Conservation (phyloP, 768 basidiomycete species). For the Sporobolomyces pararoseus region DNA sequence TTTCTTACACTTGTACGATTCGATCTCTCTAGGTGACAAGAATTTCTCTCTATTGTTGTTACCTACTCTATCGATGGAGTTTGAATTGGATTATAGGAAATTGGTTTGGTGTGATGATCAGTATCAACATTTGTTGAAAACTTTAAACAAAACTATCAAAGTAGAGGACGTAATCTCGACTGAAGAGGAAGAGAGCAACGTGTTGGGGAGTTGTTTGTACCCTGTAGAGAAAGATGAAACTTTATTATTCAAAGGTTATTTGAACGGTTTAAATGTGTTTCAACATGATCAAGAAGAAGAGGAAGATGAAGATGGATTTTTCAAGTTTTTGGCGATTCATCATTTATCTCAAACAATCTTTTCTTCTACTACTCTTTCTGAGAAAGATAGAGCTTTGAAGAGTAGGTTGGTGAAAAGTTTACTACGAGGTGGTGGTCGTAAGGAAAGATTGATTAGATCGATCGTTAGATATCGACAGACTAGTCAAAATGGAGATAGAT, state of each 20-base stretch:
- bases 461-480: constrained; percentile 61
- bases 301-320: constrained; percentile 53
- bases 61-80: constrained; percentile 66
- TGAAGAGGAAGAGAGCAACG: constrained; percentile 45
- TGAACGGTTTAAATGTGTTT: constrained; percentile 54
- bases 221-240: constrained; percentile 65
- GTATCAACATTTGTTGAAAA: no score
- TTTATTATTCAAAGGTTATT: constrained; percentile 63
- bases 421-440: no score
- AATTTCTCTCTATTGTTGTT: constrained; percentile 72
- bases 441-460: constrained; percentile 53
- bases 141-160: no score
- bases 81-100: constrained; percentile 75
- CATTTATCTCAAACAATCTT: constrained; percentile 58
- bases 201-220: constrained; percentile 62
- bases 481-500: constrained; percentile 46
- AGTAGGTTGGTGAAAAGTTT: background rate
- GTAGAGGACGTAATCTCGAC: no score
- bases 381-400: background rate
- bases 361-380: no score
- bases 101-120: no score
- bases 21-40: constrained; percentile 78
- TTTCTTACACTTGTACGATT: constrained; percentile 81
- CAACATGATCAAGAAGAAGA: constrained; percentile 51
- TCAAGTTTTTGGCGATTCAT: constrained; percentile 67